These are phyloP conservation scores for Clavispora carvajalis DNA, from an alignment of 805 yeast species.

Conservation along the genomic window DNA sequence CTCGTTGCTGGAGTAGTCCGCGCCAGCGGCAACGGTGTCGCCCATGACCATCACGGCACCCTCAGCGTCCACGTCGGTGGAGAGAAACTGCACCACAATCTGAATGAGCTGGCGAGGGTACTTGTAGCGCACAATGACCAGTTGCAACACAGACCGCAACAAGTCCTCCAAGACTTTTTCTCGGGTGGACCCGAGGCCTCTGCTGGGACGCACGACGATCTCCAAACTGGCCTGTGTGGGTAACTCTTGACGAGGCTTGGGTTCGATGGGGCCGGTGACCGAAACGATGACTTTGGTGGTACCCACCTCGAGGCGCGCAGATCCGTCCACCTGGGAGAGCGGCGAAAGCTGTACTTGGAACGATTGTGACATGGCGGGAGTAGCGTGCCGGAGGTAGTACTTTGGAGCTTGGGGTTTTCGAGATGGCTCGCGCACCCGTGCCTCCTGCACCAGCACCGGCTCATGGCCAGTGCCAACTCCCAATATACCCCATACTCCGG, in stretches of 20 bases:
- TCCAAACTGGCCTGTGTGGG: conserved; percentile 78
- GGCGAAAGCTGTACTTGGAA: conserved; percentile 22
- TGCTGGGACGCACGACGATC: conserved; percentile 69
- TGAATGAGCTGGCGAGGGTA: conserved; percentile 70
- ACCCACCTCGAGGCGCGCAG: conserved; percentile 53
- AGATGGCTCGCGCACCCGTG: too few relatives aligned
- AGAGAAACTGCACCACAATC: conserved; percentile 37
- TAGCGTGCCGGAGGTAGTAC: too few relatives aligned
- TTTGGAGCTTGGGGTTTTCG: background rate
- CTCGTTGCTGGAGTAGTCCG: conserved; percentile 41
- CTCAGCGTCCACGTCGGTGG: conserved; percentile 20
- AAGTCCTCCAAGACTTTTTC: conserved; percentile 75
- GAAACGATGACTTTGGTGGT: conserved; percentile 61
- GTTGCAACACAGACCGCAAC: conserved; percentile 53
- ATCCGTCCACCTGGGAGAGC: conserved; percentile 72
- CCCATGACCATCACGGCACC: conserved; percentile 11
- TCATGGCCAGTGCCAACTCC: background rate
- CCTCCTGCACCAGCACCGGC: background rate
- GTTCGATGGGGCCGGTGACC: conserved; percentile 89
- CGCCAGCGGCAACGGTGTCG: conserved; percentile 15
- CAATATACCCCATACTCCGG: background rate
- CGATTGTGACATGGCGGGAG: conserved; percentile 6
- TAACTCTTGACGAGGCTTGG: conserved; percentile 73
- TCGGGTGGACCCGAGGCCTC: conserved; percentile 69
- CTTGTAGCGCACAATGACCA: conserved; percentile 53